Evolutionary conservation across 2,329 filamentous ascomycete genomes (phyloP).

Genomic region (Xylaria sp.): DNA sequence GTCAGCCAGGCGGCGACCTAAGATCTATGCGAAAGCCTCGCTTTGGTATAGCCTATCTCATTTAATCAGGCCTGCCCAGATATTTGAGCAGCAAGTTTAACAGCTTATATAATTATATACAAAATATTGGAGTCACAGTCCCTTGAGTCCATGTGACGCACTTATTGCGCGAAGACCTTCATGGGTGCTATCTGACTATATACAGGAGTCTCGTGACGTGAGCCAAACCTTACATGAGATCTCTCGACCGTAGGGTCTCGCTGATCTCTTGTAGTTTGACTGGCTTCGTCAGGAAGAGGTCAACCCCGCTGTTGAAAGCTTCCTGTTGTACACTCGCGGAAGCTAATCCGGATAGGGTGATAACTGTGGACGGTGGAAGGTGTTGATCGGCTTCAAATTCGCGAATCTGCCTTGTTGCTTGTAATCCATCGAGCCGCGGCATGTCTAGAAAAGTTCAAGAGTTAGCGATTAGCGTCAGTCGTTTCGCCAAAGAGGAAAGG

Average conservation of each 20-base stretch:
- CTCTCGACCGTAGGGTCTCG: constrained; percentile 24
- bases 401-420: constrained; percentile 33
- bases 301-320: constrained; percentile 57
- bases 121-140: no score
- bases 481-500: no score
- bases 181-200: not conserved
- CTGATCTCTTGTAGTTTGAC: constrained; percentile 51
- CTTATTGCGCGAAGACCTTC: not conserved
- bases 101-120: no score
- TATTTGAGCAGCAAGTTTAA: no score
- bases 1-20: no score
- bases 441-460: constrained; percentile 8
- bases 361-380: constrained; percentile 52
- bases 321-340: constrained; percentile 57
- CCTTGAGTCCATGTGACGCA: no score
- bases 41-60: no score
- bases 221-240: constrained; percentile 16
- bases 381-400: constrained; percentile 44
- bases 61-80: no score
- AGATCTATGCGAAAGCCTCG: no score
- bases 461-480: not conserved
- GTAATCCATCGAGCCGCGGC: constrained; percentile 33
- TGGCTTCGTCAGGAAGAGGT: constrained; percentile 60
- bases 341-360: constrained; percentile 58
- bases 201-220: not conserved